Conservation (phyloP, 2,329 filamentous ascomycete species). For the Rutstroemia sydowiana region DNA sequence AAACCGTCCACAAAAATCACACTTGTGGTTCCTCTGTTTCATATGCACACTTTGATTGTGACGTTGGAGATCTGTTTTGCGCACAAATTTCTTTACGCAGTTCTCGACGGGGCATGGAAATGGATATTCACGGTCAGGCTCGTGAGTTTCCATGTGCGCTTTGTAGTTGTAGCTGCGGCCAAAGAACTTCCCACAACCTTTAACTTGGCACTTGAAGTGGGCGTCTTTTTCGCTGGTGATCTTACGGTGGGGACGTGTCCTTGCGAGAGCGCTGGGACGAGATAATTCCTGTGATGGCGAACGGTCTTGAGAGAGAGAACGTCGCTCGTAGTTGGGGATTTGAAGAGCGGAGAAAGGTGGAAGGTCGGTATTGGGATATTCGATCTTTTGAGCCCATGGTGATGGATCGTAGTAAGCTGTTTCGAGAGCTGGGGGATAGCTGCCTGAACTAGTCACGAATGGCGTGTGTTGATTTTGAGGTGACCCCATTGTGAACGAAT, state of each 20-base stretch:
- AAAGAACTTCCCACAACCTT: conserved; percentile 70
- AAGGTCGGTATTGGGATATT: conserved; percentile 23
- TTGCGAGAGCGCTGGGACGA: conserved; percentile 19
- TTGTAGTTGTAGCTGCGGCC: conserved; percentile 81
- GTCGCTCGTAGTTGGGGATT: conserved; percentile 23
- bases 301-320: conserved; percentile 23
- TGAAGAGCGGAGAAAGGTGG: conserved; percentile 24
- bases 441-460: conserved; percentile 18
- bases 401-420: conserved; percentile 24
- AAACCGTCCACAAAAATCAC: conserved; percentile 60
- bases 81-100: conserved; percentile 71
- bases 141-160: conserved; percentile 78
- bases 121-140: conserved; percentile 63
- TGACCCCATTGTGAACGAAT: conserved; percentile 24
- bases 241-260: conserved; percentile 36
- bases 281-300: conserved; percentile 14
- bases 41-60: conserved; percentile 63
- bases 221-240: conserved; percentile 61
- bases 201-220: conserved; percentile 60
- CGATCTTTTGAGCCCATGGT: conserved; percentile 22
- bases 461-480: conserved; percentile 21
- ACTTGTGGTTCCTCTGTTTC: conserved; percentile 63
- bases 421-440: conserved; percentile 26
- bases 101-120: conserved; percentile 57
- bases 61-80: conserved; percentile 69